Base-by-base conservation (phyloP, 768 basidiomycete genomes). In the Termitomyces sp. region DNA sequence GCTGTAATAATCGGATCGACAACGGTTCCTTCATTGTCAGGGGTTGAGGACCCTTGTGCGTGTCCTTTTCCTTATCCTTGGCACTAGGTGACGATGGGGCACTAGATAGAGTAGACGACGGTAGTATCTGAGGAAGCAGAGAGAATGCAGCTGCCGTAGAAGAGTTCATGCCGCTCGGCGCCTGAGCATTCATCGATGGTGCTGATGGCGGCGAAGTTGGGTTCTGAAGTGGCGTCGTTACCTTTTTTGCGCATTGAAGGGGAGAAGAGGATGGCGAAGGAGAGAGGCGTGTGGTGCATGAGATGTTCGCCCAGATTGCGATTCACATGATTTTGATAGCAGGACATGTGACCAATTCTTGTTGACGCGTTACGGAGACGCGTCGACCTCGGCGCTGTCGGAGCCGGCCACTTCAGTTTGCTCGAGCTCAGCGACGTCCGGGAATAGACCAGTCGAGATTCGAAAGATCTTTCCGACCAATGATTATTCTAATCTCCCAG, bases 1-100 rank as follows among this genome's bases (percentile, higher is more conserved):
- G 79, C 82, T 1, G 89, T 86, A 62, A 87, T 88, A 27, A 86
- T 85, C 0, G 86, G 89, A 96, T 74, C 1, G 90, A 91, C 5
- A 96, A 79, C 0, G 90, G 83, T 64, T 89, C 89, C 30, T 76
- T 75, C 1, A 81, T 82, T 18, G 82, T 84, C 14, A 90, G 65
- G 27, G 89, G 70, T 2, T 58, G 62, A 36, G 59, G 53, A 57
- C 71, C 53, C 43, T 26, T 40, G 18, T 39, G 51, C 66, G 46
- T 34, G 53, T 68, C 36, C n/a, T n/a, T n/a, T n/a, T n/a, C n/a
- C 47, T 67, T 64, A 37, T 47, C 55, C 24, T 55, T 30, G 9
- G 22, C 2, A n/a, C n/a, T n/a, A 20, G 61, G 51, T 60, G 27
- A 33, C 60, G 3, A 12, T 24, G 67, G 65, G 9, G 27, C 47